These are phyloP conservation scores for Chaetomium strumarium DNA, from an alignment of 2,329 filamentous ascomycete genomes.

Conservation along the genomic window DNA sequence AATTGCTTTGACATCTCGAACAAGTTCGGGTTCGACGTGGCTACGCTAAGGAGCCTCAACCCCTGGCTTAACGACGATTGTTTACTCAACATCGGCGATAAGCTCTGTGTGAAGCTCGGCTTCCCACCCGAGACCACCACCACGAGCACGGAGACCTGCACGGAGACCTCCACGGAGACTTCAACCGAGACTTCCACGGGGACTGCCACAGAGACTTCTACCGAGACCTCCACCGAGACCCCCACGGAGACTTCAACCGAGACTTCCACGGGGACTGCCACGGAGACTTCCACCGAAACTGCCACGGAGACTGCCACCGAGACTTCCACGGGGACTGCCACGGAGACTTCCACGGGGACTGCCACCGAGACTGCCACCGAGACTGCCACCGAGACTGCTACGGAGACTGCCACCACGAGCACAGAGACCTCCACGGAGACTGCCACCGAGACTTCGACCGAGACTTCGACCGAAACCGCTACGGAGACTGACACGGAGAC, in stretches of 20 bases:
- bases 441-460: conserved; percentile 3
- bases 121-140: conserved; percentile 6
- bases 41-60: conserved; percentile 16
- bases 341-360: conserved; percentile 7
- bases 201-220: conserved; percentile 5
- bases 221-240: conserved; percentile 13
- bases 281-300: conserved; percentile 7
- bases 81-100: conserved; percentile 2
- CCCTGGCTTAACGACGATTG: conserved; percentile 2
- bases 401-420: conserved; percentile 3
- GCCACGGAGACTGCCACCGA: conserved; percentile 11
- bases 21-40: conserved; percentile 9
- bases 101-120: conserved; percentile 17
- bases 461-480: conserved; percentile 8
- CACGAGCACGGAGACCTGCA: neutral
- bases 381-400: neutral
- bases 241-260: neutral
- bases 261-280: conserved; percentile 10
- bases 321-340: neutral
- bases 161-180: neutral
- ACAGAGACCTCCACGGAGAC: conserved; percentile 10
- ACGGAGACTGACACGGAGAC: too few species aligned
- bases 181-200: conserved; percentile 6
- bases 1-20: conserved; percentile 17
- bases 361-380: conserved; percentile 12